Base-by-base conservation (phyloP, 2,329 filamentous ascomycete genomes). In the Cordyceps militaris region DNA sequence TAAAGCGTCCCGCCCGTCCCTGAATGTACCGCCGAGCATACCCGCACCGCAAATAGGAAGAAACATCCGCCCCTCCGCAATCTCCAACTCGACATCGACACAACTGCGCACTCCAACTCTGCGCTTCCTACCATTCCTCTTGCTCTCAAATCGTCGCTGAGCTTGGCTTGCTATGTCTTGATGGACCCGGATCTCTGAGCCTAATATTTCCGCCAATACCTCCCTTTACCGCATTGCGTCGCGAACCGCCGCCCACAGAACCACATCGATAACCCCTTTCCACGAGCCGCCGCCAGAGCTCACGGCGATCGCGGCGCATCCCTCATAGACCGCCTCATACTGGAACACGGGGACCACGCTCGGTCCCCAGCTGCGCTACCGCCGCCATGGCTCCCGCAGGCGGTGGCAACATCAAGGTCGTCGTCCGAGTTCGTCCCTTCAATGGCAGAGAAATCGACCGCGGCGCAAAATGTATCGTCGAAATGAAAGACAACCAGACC, bases 331-430 rank as follows among this genome's bases (percentile, higher is more conserved):
- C 30, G 13, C 30, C 43, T 13, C 23, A 56, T 14, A 46, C 40
- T 9, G 21, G 9, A 40, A 2, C 36, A 46, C 66, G 71, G 70
- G 71, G 69, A 67, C 72, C 70, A 64, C 40, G 59, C 51, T 61
- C 61, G 71, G 71, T 71, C 71, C 71, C 71, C 70, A 60, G 64
- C 62, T 63, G 63, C 59, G 61, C 59, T 58, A 23, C 10, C 54
- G 46, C 64, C 66, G 63, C 56, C 67, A 74, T 74, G 72, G 66
- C 72, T 64, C 72, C 78, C 61, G 77, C 82, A 66, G 89, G 89
- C 69, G 91, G 89, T 76, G 92, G 94, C 71, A 99, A 99, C 71
- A 99, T 99, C 74, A 99, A 99, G 86, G 94, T 99, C 78, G 94
- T 99, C 80, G 94, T 99, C 79, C 86, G 94, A 77, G 87, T 89